These are phyloP conservation scores for Claviceps capensis DNA, from an alignment of 2,329 filamentous ascomycete species.

Conservation along the genomic window DNA sequence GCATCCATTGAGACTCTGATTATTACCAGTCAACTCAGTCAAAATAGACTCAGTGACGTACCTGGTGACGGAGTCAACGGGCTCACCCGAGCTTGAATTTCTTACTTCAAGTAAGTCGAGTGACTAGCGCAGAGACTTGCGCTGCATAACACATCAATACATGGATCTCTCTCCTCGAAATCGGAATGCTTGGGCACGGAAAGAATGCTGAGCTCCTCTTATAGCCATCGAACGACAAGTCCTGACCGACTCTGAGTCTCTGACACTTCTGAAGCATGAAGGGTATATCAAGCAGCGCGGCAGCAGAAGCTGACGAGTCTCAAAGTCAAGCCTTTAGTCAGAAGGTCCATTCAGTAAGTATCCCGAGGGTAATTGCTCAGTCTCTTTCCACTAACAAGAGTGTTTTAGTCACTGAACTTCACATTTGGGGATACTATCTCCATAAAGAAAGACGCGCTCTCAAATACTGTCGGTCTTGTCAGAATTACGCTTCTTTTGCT, in stretches of 20 bases:
- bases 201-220: neutral
- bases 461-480: neutral
- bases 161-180: neutral
- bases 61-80: neutral
- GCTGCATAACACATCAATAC: too few species aligned
- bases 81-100: neutral
- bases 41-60: neutral
- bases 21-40: neutral
- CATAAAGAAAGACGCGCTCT: neutral
- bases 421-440: neutral
- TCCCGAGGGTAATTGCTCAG: neutral
- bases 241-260: neutral
- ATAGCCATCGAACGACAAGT: neutral
- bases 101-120: neutral
- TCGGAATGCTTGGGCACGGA: neutral
- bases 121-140: neutral
- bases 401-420: neutral
- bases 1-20: neutral
- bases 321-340: neutral
- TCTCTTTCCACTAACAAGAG: neutral
- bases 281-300: neutral
- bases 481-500: neutral
- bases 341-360: neutral
- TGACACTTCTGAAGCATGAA: neutral
- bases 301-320: neutral